Conservation (phyloP, 306 rosid genomes). For the Acmispon strigosus region DNA sequence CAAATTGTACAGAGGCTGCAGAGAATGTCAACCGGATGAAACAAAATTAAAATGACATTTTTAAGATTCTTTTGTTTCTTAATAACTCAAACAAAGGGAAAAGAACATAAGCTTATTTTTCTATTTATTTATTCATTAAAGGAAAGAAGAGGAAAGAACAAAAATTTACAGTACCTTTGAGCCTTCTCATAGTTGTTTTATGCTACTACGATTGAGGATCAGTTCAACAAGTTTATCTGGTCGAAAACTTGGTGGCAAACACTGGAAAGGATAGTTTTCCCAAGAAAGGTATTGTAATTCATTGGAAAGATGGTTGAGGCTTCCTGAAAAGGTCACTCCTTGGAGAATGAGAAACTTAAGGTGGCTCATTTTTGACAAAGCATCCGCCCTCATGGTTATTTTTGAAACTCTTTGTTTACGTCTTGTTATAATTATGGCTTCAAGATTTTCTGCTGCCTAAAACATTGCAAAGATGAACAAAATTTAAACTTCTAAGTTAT, state of each 20-base stretch:
- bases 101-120: neutral
- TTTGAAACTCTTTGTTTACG: too few relatives aligned
- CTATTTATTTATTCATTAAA: neutral
- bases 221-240: neutral
- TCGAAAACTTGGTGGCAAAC: conserved; percentile 16
- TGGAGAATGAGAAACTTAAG: neutral
- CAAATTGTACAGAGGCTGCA: neutral
- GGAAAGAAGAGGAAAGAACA: neutral
- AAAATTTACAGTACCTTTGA: neutral
- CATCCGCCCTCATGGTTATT: neutral
- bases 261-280: neutral
- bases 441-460: neutral
- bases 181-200: conserved; percentile 12
- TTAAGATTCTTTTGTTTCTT: neutral
- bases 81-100: neutral
- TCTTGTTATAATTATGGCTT: neutral
- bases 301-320: neutral
- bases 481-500: too few relatives aligned
- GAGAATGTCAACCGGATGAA: neutral
- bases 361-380: neutral
- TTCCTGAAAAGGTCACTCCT: neutral
- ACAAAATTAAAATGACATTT: neutral
- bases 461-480: neutral
- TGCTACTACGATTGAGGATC: neutral
- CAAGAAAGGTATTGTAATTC: neutral